Conservation (phyloP, 768 basidiomycete genomes). For the Botryobasidium botryosum region DNA sequence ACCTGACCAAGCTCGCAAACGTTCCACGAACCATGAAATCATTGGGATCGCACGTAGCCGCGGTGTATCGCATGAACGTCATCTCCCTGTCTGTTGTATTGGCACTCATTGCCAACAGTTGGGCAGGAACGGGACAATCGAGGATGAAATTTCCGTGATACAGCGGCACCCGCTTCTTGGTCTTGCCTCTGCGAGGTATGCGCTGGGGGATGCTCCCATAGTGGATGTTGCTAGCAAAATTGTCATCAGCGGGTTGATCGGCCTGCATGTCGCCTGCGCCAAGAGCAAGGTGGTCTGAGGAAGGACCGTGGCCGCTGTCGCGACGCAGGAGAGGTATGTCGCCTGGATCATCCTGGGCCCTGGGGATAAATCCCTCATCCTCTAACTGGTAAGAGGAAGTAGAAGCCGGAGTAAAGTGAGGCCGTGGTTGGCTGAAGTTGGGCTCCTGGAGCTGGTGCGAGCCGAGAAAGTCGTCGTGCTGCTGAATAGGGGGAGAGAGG, state of each 20-base stretch:
- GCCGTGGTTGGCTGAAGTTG: too few species aligned
- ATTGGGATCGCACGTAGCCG: constrained; percentile 92
- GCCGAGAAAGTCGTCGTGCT: too few species aligned
- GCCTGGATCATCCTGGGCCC: constrained; percentile 1
- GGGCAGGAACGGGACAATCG: constrained; percentile 80
- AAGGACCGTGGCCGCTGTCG: too few species aligned
- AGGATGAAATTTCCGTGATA: constrained; percentile 90
- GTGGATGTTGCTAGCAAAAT: constrained; percentile 25
- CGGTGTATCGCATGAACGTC: constrained; percentile 91
- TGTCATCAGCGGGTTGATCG: not conserved
- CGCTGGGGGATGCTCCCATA: constrained; percentile 87
- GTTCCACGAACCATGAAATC: constrained; percentile 62
- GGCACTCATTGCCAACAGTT: constrained; percentile 70
- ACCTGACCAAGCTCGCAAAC: not conserved
- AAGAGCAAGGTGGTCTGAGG: not conserved
- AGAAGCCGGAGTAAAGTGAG: too few species aligned
- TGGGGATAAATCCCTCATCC: constrained; percentile 1
- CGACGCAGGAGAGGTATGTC: constrained; percentile 10
- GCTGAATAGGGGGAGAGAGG: too few species aligned
- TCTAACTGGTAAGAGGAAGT: constrained; percentile 7
- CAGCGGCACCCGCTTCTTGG: constrained; percentile 82
- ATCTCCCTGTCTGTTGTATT: constrained; percentile 72
- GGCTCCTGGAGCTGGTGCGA: too few species aligned
- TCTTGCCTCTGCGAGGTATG: constrained; percentile 80
- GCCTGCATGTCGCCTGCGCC: constrained; percentile 6